A percentile compares a stretch with the other conserved stretches of the same genome.
Evolutionary conservation across 805 yeast species (phyloP).

Genomic region (Zygotorulaspora sp.): DNA sequence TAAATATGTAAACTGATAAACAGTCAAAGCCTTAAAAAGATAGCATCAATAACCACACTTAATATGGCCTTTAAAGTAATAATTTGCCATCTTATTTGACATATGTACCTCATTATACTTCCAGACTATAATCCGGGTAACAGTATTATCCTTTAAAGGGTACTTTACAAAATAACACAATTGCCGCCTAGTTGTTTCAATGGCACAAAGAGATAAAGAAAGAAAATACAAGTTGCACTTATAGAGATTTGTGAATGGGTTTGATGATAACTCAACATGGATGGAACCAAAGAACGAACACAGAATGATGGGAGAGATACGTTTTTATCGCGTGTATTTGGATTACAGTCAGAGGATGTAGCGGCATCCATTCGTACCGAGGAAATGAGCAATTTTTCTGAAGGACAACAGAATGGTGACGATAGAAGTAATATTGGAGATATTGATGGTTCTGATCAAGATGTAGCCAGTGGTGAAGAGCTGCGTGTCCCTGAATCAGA

Average conservation of each 20-base stretch:
- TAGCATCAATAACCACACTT: background rate
- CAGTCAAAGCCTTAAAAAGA: background rate
- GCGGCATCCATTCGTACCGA: slow-evolving; percentile 25
- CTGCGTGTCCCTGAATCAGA: slow-evolving; percentile 34
- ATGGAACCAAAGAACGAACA: slow-evolving; percentile 10
- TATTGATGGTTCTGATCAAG: slow-evolving; percentile 12
- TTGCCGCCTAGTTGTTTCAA: slow-evolving; percentile 11
- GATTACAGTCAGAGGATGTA: slow-evolving; percentile 31
- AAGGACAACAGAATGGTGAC: slow-evolving; percentile 7
- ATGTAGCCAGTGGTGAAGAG: too few species aligned
- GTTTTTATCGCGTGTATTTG: slow-evolving; percentile 34
- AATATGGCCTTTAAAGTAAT: too few species aligned
- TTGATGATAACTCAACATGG: slow-evolving; percentile 6
- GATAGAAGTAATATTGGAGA: slow-evolving; percentile 1
- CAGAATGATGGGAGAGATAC: slow-evolving; percentile 24
- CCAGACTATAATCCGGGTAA: slow-evolving; percentile 10
- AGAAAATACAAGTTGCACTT: too few species aligned
- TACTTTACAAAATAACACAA: background rate
- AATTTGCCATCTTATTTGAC: too few species aligned
- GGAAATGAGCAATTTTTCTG: slow-evolving; percentile 28
- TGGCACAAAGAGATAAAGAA: background rate
- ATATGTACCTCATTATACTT: too few species aligned
- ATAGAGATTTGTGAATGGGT: too few species aligned
- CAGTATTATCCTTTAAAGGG: slow-evolving; percentile 5
- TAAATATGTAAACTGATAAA: too few species aligned